phyloP scores from a whole-genome alignment of 805 yeast genomes.

The Candida berthetii region DNA sequence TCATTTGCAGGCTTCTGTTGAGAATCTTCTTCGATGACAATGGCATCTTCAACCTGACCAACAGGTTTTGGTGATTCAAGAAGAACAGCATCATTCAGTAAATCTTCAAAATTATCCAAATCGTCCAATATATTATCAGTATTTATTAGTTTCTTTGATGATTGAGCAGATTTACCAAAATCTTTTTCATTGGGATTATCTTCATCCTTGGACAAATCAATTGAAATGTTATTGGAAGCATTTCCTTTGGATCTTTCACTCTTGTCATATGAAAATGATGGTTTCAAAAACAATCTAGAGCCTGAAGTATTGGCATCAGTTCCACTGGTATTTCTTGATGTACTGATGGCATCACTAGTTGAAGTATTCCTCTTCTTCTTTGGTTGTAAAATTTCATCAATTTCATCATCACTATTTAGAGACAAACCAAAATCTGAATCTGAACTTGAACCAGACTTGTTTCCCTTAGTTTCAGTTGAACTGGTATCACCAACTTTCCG shows the following conservation, averaged over 20 bases:
- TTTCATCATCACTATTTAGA: not conserved
- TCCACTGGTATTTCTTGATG: too few relatives aligned
- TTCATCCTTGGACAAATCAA: not conserved
- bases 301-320: too few relatives aligned
- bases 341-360: not conserved
- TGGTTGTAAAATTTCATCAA: not conserved
- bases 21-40: too few relatives aligned
- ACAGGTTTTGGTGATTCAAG: not conserved
- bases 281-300: too few relatives aligned
- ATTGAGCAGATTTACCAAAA: not conserved
- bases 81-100: not conserved
- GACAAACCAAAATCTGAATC: not conserved
- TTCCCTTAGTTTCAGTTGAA: not conserved
- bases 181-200: not conserved
- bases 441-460: slow-evolving; percentile 2
- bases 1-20: too few relatives aligned
- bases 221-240: not conserved
- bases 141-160: not conserved
- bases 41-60: too few relatives aligned
- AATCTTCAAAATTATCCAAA: not conserved
- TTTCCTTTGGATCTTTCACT: not conserved
- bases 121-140: not conserved
- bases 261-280: not conserved
- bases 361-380: not conserved
- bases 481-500: slow-evolving; percentile 18